phyloP scores from a whole-genome alignment of 2,329 filamentous ascomycete genomes.

The Ceratocystis variospora region DNA sequence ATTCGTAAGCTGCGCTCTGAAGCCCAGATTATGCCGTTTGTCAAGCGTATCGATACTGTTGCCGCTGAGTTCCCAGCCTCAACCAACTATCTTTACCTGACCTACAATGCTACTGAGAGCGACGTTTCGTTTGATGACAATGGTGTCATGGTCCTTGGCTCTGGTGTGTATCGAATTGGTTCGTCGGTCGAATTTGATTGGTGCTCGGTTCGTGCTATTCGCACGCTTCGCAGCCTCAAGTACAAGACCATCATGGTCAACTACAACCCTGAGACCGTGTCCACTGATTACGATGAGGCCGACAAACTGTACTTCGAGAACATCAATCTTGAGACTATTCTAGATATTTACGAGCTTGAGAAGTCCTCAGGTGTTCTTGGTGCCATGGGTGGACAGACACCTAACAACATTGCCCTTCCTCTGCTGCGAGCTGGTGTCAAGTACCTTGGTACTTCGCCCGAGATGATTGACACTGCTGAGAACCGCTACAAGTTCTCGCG shows the following conservation, averaged over 20 bases:
- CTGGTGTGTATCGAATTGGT: constrained; percentile 91
- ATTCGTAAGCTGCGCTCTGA: constrained; percentile 76
- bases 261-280: constrained; percentile 80
- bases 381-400: constrained; percentile 93
- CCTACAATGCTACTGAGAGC: constrained; percentile 80
- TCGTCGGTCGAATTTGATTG: constrained; percentile 98
- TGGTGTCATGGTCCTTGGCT: constrained; percentile 91
- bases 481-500: constrained; percentile 98
- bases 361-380: constrained; percentile 71
- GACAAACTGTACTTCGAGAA: constrained; percentile 94
- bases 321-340: constrained; percentile 75
- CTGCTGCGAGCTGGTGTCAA: constrained; percentile 81
- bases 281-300: constrained; percentile 86
- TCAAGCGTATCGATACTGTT: constrained; percentile 98
- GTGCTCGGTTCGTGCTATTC: constrained; percentile 90
- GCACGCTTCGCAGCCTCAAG: constrained; percentile 69
- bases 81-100: constrained; percentile 94
- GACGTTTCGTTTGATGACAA: constrained; percentile 78
- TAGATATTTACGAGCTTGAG: constrained; percentile 90
- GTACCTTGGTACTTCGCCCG: constrained; percentile 86
- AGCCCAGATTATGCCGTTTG: constrained; percentile 69
- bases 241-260: constrained; percentile 97
- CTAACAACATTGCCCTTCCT: constrained; percentile 91
- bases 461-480: constrained; percentile 97
- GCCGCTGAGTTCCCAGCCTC: constrained; percentile 89